These are phyloP conservation scores for Adansonia rubrostipa DNA, from an alignment of 441 rosid species.

Conservation along the genomic window DNA sequence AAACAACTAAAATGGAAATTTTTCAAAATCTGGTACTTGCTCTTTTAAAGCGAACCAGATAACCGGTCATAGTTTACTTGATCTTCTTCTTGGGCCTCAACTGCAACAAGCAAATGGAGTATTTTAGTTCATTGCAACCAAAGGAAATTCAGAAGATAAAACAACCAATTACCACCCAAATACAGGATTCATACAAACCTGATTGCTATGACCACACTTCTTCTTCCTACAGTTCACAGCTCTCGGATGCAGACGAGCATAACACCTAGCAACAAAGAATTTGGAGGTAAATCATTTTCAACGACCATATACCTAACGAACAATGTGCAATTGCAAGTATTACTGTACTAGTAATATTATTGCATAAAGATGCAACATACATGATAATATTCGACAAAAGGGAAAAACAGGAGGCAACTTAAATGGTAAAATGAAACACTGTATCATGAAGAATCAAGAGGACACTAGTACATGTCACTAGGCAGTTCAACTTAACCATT, in stretches of 20 bases:
- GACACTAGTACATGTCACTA: background rate
- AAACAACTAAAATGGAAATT: slow-evolving; percentile 3
- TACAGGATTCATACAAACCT: slow-evolving; percentile 34
- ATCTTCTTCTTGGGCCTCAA: slow-evolving; percentile 85
- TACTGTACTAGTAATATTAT: background rate
- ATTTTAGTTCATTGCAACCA: background rate
- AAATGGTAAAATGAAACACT: background rate
- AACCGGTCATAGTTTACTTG: slow-evolving; percentile 51
- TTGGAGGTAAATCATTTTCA: background rate
- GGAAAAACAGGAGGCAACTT: background rate
- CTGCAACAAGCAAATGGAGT: slow-evolving; percentile 32
- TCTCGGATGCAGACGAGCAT: slow-evolving; percentile 69
- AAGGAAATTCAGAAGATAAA: background rate
- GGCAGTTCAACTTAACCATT: background rate
- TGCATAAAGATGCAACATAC: background rate
- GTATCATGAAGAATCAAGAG: background rate
- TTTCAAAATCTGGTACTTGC: background rate
- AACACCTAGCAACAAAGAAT: slow-evolving; percentile 43
- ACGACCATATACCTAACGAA: background rate
- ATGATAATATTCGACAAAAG: background rate
- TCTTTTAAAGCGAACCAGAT: background rate
- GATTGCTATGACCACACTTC: slow-evolving; percentile 75
- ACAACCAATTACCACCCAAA: background rate
- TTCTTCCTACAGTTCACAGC: slow-evolving; percentile 75
- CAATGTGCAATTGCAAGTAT: background rate